Percentiles rank a stretch among this genome's conserved stretches.
Conservation (phyloP, 495 filamentous ascomycete species). For the Hypoxylon subgilvum region DNA sequence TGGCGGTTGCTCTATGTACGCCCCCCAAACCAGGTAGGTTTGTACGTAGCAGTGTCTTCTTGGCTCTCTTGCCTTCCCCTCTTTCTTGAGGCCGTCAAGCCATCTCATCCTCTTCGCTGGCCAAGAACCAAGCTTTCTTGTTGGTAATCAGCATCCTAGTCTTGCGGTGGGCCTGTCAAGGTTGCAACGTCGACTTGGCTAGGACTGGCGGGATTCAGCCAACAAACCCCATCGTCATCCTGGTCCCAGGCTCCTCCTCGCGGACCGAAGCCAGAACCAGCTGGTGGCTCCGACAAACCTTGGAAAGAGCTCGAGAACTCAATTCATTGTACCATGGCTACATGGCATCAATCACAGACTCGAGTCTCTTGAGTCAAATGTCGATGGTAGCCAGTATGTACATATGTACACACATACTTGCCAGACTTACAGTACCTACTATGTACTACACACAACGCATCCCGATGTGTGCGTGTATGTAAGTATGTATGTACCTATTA, state of each 20-base stretch:
- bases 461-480: too few species aligned
- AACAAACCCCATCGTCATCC: conserved; percentile 39
- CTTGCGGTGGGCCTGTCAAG: conserved; percentile 33
- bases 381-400: not conserved
- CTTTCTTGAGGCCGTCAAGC: conserved; percentile 25
- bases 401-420: too few species aligned
- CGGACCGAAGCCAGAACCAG: conserved; percentile 40
- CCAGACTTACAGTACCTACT: not conserved
- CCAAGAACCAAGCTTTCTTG: conserved; percentile 39
- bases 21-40: conserved; percentile 22
- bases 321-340: conserved; percentile 8
- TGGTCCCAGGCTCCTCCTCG: conserved; percentile 33
- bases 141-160: conserved; percentile 42
- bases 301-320: conserved; percentile 12
- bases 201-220: conserved; percentile 40
- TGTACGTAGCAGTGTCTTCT: conserved; percentile 30
- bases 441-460: too few species aligned
- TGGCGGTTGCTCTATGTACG: conserved; percentile 24
- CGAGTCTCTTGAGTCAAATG: conserved; percentile 11
- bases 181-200: conserved; percentile 37
- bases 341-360: conserved; percentile 14
- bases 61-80: conserved; percentile 31
- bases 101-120: conserved; percentile 30
- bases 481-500: too few species aligned
- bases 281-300: conserved; percentile 36